Base-by-base conservation (phyloP, 495 filamentous ascomycete genomes). In the Pseudomonodictys pantanalensis region DNA sequence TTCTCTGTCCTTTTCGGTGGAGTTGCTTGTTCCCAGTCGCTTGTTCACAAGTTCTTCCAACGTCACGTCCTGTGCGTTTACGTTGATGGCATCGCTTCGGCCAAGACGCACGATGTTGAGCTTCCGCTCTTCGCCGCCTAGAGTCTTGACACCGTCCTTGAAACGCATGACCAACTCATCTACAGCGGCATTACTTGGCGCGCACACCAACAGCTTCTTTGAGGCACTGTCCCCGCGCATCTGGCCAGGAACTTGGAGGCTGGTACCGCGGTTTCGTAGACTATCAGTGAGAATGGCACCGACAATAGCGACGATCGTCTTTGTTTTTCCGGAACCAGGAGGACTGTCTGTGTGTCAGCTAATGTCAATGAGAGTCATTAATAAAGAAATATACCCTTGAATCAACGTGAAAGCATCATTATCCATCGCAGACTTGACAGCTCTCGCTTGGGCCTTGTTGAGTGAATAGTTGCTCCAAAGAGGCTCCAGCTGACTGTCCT, bases 321-420 rank as follows among this genome's bases (percentile, higher is more conserved):
- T 98, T 0, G 93, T 98, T 74, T 98, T 98, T 67, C 93, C 93
- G 3, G 92, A 93, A 68, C 93, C 93, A 1, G 93, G 93, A 47
- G 93, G 95, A 38, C 81, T 83, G 49, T 33, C 55, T 12, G n/a
- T 4, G 50, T 23, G 48, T 59, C 18, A 66, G 29, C 28, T 53
- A 28, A 17, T 8, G 17, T 26, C 15, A n/a, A 24, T 29, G 33
- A 42, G 7, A 23, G 17, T 28, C 39, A 23, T 1, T 12, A 53
- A 33, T 8, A 17, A 26, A 45, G 35, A 17, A 62, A 48, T 76
- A 67, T 78, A 84, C 81, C 93, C 93, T 73, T 98, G 93, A 55
- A 98, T 89, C 47, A 98, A 78, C 7, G 92, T 96, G 69, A 98
- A 98, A 0, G 87, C 93, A 73, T 96, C 92, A 64, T 96, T 97